phyloP scores from a whole-genome alignment of 306 rosid genomes.

The Myrica gale region DNA sequence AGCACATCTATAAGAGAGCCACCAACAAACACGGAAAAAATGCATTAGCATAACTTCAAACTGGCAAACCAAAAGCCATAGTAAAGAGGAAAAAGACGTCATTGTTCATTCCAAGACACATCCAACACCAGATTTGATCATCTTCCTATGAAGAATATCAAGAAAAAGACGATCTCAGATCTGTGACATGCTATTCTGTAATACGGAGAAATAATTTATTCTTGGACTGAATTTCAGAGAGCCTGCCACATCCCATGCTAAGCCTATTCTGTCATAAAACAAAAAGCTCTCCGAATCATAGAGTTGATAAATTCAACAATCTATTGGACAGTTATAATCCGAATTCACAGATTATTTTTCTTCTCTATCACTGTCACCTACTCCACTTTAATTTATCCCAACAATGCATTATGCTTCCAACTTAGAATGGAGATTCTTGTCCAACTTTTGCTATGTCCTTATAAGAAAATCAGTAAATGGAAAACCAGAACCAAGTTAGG shows the following conservation, averaged over 20 bases:
- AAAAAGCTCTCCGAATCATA: neutral
- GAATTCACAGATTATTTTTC: no score
- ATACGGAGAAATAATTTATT: neutral
- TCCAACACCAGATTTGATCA: neutral
- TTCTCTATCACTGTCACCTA: no score
- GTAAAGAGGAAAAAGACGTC: neutral
- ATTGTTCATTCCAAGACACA: neutral
- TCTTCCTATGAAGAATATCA: neutral
- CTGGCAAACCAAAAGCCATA: neutral
- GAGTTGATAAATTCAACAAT: neutral
- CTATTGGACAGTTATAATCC: neutral
- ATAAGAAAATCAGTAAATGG: neutral
- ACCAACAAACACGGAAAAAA: constrained; percentile 14
- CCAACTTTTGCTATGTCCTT: neutral
- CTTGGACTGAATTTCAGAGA: neutral
- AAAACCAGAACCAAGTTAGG: constrained; percentile 9
- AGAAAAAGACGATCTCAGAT: neutral
- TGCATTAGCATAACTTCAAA: neutral
- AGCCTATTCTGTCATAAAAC: neutral
- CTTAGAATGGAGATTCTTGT: neutral
- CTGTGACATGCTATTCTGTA: neutral
- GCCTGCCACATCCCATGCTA: neutral
- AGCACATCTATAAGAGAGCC: constrained; percentile 53
- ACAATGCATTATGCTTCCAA: neutral
- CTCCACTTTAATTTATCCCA: neutral